Percentiles rank a stretch among this genome's conserved stretches.
phyloP scores from a whole-genome alignment of 768 basidiomycete genomes.

The Leccinum longicurvipes region DNA sequence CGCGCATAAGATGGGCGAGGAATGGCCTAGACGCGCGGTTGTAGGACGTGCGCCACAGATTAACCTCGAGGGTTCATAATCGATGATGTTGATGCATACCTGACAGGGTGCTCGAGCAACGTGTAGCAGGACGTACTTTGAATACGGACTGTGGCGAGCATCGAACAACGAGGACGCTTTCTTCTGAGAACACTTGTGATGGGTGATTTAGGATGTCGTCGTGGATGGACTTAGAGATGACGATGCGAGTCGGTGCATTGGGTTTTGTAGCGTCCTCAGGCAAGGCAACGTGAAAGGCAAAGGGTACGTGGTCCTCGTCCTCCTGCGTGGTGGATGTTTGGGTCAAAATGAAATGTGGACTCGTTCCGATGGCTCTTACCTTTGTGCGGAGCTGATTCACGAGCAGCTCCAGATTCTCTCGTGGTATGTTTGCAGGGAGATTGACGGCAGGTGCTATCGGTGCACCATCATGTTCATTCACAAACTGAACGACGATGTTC shows the following conservation, averaged over 20 bases:
- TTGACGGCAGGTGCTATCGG: slow-evolving; percentile 84
- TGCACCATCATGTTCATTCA: slow-evolving; percentile 80
- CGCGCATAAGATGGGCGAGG: slow-evolving; percentile 92
- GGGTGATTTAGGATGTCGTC: slow-evolving; percentile 74
- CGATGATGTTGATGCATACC: slow-evolving; percentile 47
- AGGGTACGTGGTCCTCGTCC: slow-evolving; percentile 89
- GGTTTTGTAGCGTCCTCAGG: slow-evolving; percentile 53
- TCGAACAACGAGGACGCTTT: slow-evolving; percentile 62
- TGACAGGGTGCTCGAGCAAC: slow-evolving; percentile 39
- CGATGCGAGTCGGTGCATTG: slow-evolving; percentile 66
- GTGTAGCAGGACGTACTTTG: too few relatives aligned
- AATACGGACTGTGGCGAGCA: too few relatives aligned
- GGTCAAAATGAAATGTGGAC: slow-evolving; percentile 6
- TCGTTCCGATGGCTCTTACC: slow-evolving; percentile 40
- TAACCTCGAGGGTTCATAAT: too few relatives aligned
- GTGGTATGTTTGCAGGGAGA: slow-evolving; percentile 80
- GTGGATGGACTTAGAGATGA: slow-evolving; percentile 81
- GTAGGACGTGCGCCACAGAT: slow-evolving; percentile 5
- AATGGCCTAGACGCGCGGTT: slow-evolving; percentile 58
- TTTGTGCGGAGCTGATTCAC: slow-evolving; percentile 81
- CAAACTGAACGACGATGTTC: slow-evolving; percentile 87
- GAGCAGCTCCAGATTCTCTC: slow-evolving; percentile 83
- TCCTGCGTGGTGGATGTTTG: slow-evolving; percentile 16
- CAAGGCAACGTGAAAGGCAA: slow-evolving; percentile 81
- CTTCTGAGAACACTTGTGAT: slow-evolving; percentile 69